A percentile compares a stretch with the other conserved stretches of the same genome.
Evolutionary conservation across 2,329 filamentous ascomycete genomes (phyloP).

Genomic region (Xylaria digitata): DNA sequence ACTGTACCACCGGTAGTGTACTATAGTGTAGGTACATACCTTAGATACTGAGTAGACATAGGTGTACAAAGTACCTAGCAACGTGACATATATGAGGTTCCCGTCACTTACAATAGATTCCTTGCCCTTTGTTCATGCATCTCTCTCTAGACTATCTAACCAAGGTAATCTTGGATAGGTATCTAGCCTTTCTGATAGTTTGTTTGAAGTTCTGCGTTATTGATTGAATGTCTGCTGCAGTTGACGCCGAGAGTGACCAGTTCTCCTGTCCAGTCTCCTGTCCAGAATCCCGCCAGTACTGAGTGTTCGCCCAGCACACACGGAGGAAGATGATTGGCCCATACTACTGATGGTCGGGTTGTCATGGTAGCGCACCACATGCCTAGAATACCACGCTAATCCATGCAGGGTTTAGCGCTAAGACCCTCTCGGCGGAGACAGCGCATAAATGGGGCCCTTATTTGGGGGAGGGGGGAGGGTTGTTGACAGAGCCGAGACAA

Average conservation of each 20-base stretch:
- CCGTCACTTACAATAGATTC: not conserved
- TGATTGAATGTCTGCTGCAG: conserved; percentile 1
- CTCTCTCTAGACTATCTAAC: not conserved
- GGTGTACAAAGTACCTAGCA: too few relatives aligned
- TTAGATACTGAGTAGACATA: not conserved
- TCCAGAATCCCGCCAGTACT: too few relatives aligned
- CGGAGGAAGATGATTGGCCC: conserved; percentile 20
- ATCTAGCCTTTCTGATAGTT: not conserved
- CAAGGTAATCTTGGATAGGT: not conserved
- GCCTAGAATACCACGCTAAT: conserved; percentile 38
- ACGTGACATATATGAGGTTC: too few relatives aligned
- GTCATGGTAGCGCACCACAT: conserved; percentile 49
- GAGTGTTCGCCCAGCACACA: conserved; percentile 10
- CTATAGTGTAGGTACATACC: too few relatives aligned
- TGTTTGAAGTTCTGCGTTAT: not conserved
- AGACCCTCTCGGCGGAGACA: conserved; percentile 43
- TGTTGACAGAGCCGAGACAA: conserved; percentile 40
- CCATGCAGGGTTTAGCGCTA: conserved; percentile 34
- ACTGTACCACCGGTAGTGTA: too few relatives aligned
- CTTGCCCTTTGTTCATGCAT: not conserved
- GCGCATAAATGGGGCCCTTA: conserved; percentile 34
- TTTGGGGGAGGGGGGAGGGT: conserved; percentile 38
- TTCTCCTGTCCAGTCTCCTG: too few relatives aligned
- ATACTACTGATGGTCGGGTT: conserved; percentile 36
- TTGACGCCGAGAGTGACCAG: conserved; percentile 1